A percentile compares a stretch with the other conserved stretches of the same genome.
Conservation (phyloP, 2,329 filamentous ascomycete species). For the Aspergillus fijiensis region DNA sequence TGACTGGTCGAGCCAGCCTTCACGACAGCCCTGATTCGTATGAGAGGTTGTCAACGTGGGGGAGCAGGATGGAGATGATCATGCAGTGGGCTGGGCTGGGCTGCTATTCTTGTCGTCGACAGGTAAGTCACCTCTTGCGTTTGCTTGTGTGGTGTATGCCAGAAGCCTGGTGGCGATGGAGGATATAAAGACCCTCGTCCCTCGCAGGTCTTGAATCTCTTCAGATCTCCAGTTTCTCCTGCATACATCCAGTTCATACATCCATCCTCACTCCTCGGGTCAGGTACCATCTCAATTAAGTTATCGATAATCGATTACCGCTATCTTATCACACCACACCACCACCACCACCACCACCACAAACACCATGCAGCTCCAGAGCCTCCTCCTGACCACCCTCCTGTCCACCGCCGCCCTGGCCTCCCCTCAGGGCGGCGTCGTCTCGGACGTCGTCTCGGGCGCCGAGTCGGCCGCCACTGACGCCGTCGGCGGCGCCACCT, state of each 20-base stretch:
- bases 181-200: not conserved
- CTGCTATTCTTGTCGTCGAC: not conserved
- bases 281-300: not conserved
- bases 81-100: too few species aligned
- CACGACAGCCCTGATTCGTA: not conserved
- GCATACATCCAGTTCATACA: not conserved
- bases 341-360: slow-evolving; percentile 15
- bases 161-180: not conserved
- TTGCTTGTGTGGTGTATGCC: too few species aligned
- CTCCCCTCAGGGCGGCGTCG: slow-evolving; percentile 13
- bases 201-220: not conserved
- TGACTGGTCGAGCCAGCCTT: not conserved
- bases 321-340: not conserved
- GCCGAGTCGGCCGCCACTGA: not conserved
- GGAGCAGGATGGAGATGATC: not conserved
- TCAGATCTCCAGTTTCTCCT: not conserved
- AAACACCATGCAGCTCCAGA: slow-evolving; percentile 26
- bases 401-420: slow-evolving; percentile 24
- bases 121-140: not conserved
- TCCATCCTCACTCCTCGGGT: not conserved
- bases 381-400: slow-evolving; percentile 24
- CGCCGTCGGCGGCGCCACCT: not conserved
- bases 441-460: slow-evolving; percentile 9
- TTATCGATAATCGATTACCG: not conserved
- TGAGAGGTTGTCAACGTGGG: not conserved